These are phyloP conservation scores for Russula sp. DNA, from an alignment of 768 basidiomycete species.

Conservation along the genomic window DNA sequence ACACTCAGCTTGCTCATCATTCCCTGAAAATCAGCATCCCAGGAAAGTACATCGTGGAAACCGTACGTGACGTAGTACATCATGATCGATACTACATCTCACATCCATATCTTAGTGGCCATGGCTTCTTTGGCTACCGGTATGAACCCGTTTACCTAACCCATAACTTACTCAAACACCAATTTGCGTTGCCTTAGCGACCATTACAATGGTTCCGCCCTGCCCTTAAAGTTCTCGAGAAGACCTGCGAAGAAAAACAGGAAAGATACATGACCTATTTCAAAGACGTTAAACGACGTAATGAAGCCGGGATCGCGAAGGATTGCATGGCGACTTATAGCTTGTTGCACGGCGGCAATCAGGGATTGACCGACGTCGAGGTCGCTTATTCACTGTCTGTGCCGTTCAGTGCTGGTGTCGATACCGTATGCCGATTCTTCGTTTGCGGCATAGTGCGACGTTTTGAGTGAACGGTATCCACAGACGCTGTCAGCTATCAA, in stretches of 20 bases:
- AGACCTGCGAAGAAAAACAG: neutral
- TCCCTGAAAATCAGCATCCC: neutral
- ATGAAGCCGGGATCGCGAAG: conserved; percentile 7
- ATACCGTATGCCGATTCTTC: conserved; percentile 13
- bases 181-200: neutral
- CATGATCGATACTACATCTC: neutral
- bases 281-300: conserved; percentile 7
- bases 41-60: conserved; percentile 15
- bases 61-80: neutral
- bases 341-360: conserved; percentile 6
- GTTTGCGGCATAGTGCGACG: neutral
- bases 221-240: neutral
- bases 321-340: conserved; percentile 18
- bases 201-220: conserved; percentile 26
- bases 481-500: conserved; percentile 17
- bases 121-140: conserved; percentile 19
- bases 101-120: conserved; percentile 5
- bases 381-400: conserved; percentile 16
- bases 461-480: neutral
- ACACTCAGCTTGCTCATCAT: neutral
- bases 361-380: conserved; percentile 12
- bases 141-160: neutral
- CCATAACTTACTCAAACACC: too few species aligned
- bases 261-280: conserved; percentile 2
- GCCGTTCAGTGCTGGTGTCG: conserved; percentile 21